Evolutionary conservation across 2,329 filamentous ascomycete species (phyloP).

Genomic region (Claviceps digitariae): DNA sequence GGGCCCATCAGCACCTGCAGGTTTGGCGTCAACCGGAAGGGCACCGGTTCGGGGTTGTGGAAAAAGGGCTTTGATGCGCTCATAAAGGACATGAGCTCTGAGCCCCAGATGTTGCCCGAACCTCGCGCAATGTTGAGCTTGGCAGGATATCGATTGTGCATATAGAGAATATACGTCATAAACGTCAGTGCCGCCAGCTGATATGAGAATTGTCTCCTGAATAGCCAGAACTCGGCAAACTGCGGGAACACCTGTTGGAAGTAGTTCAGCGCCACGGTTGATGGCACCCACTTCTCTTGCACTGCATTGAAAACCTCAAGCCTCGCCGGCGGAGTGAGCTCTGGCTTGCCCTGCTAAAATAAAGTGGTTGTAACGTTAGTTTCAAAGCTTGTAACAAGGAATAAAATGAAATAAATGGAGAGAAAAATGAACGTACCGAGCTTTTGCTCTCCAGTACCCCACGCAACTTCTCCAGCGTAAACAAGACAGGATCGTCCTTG

Average conservation of each 20-base stretch:
- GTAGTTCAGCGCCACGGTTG: slow-evolving; percentile 70
- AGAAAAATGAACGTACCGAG: slow-evolving; percentile 28
- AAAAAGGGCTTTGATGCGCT: slow-evolving; percentile 74
- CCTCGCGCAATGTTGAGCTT: slow-evolving; percentile 85
- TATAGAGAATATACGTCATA: slow-evolving; percentile 97
- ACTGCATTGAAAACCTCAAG: slow-evolving; percentile 92
- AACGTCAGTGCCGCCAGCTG: slow-evolving; percentile 91
- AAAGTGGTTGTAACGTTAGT: background rate
- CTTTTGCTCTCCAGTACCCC: slow-evolving; percentile 58
- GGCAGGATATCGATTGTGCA: slow-evolving; percentile 89
- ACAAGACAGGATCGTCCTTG: slow-evolving; percentile 91
- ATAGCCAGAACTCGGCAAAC: slow-evolving; percentile 94
- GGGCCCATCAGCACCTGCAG: slow-evolving; percentile 94
- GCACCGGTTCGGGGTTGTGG: slow-evolving; percentile 88
- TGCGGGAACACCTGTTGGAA: slow-evolving; percentile 80
- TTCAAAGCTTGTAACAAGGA: too few species aligned
- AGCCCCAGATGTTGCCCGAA: slow-evolving; percentile 91
- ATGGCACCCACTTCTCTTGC: slow-evolving; percentile 83
- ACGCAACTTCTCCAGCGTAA: slow-evolving; percentile 88
- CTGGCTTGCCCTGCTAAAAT: slow-evolving; percentile 43
- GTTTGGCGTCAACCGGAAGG: slow-evolving; percentile 94
- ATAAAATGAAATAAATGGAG: too few species aligned
- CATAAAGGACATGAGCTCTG: slow-evolving; percentile 86
- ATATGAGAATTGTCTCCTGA: slow-evolving; percentile 93
- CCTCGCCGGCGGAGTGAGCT: slow-evolving; percentile 58